Base-by-base conservation (phyloP, 2,329 filamentous ascomycete genomes). In the Sphaceloma murrayae region DNA sequence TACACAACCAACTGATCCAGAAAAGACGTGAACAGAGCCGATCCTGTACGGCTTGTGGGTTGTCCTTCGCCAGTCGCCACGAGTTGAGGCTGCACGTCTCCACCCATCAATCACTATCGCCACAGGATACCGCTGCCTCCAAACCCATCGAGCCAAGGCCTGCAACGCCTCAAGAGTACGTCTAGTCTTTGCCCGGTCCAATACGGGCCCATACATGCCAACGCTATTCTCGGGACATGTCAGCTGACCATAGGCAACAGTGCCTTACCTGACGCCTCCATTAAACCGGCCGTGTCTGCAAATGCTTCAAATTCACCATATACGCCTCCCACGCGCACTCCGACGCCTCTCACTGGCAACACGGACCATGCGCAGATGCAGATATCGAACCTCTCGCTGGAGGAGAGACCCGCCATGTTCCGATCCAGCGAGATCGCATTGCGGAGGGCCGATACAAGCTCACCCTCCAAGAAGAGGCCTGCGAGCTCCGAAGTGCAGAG, bases 131-230 rank as follows among this genome's bases (percentile, higher is more conserved):
- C n/a, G n/a, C n/a, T n/a, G n/a, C n/a, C n/a, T n/a, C n/a, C n/a
- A n/a, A n/a, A n/a, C n/a, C n/a, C n/a, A n/a, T n/a, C n/a, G n/a
- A 27, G 24, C 24, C 6, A 11, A 6, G 24, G 24, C 24, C 24
- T 7, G 24, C 24, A 27, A 27, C 24, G 24, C 24, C 24, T 7
- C 24, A 27, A 27, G 7, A 27, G 24, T 27, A 27, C 24, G 24
- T 27, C 24, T 27, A n/a, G 26, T 29, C 26, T 29, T 29, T 9
- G 10, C 26, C 10, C 10, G 10, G 10, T 9, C 26, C 11, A 34
- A 34, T 19, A 14, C 1, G 9, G 63, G 58, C 46, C 63, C 65
- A 11, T 57, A 55, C 4, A 62, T 75, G 47, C 55, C 73, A 3
- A 55, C 67, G 13, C 8, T 29, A 13, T 40, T 27, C 6, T 6